Conservation (phyloP, 257 asterid genomes). For the Galeopsis tetrahit region DNA sequence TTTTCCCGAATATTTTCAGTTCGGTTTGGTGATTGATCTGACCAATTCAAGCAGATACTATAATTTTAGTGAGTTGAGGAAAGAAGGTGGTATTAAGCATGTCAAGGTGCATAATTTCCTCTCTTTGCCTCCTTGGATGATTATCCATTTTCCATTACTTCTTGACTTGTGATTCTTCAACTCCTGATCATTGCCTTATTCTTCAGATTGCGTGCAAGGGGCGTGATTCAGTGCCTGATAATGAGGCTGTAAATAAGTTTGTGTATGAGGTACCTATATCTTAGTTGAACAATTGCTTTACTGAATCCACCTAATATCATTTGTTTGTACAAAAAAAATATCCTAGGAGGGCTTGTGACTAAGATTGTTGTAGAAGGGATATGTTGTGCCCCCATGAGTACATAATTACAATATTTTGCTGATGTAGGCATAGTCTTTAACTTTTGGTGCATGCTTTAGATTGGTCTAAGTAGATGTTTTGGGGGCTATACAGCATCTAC, state of each 20-base stretch:
- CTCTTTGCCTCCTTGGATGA: conserved; percentile 29
- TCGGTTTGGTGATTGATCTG: conserved; percentile 96
- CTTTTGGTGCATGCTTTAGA: neutral
- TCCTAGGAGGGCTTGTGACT: neutral
- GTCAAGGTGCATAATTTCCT: conserved; percentile 69
- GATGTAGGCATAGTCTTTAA: conserved; percentile 11
- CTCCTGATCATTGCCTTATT: conserved; percentile 37
- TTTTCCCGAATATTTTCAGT: conserved; percentile 59
- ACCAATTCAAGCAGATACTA: conserved; percentile 92
- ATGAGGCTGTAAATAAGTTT: conserved; percentile 81
- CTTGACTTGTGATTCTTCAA: conserved; percentile 26
- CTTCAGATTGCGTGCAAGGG: conserved; percentile 94
- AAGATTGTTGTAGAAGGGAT: neutral
- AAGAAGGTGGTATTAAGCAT: conserved; percentile 81
- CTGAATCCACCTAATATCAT: conserved; percentile 18
- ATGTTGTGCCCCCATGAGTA: neutral
- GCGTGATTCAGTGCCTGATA: conserved; percentile 97
- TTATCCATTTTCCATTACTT: conserved; percentile 18
- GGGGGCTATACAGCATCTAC: neutral
- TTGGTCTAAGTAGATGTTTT: conserved; percentile 2
- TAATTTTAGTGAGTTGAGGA: conserved; percentile 64
- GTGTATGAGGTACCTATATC: conserved; percentile 74
- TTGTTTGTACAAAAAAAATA: conserved; percentile 26
- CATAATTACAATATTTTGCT: conserved; percentile 5
- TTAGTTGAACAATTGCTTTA: neutral